Evolutionary conservation across 1,284 basidiomycete genomes (phyloP).

Genomic region (Sanghuangporus baumii): DNA sequence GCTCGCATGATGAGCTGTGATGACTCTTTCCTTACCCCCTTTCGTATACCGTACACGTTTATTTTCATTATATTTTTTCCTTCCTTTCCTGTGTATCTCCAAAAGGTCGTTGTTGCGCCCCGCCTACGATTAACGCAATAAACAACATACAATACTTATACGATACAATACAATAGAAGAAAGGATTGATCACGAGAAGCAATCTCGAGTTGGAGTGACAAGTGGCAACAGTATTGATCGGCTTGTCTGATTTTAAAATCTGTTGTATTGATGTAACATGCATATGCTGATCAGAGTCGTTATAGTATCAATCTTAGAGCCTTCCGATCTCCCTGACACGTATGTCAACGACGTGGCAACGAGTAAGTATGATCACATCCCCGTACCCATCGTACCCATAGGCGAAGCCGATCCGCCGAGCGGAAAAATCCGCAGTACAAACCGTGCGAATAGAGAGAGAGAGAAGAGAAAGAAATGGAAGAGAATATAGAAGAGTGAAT

Average conservation of each 20-base stretch:
- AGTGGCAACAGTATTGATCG: not conserved
- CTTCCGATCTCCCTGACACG: not conserved
- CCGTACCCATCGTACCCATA: not conserved
- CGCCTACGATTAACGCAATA: not conserved
- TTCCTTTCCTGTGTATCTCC: not conserved
- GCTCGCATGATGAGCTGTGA: conserved; percentile 66
- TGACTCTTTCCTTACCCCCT: not conserved
- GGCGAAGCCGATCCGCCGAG: not conserved
- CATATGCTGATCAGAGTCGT: too few relatives aligned
- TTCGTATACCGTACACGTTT: not conserved
- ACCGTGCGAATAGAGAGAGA: not conserved
- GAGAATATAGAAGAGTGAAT: not conserved
- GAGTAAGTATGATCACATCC: not conserved
- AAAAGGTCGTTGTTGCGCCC: not conserved
- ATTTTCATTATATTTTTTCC: not conserved
- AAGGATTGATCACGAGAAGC: not conserved
- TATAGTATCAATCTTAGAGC: too few relatives aligned
- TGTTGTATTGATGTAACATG: too few relatives aligned
- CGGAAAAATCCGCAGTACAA: not conserved
- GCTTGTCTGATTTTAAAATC: not conserved
- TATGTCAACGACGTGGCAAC: not conserved
- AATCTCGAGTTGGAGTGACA: not conserved
- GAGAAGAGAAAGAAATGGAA: not conserved
- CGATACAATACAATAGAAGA: not conserved
- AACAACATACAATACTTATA: not conserved